A percentile compares a stretch with the other conserved stretches of the same genome.
These are phyloP conservation scores for Passalora sequoiae DNA, from an alignment of 2,329 filamentous ascomycete genomes.

Conservation along the genomic window DNA sequence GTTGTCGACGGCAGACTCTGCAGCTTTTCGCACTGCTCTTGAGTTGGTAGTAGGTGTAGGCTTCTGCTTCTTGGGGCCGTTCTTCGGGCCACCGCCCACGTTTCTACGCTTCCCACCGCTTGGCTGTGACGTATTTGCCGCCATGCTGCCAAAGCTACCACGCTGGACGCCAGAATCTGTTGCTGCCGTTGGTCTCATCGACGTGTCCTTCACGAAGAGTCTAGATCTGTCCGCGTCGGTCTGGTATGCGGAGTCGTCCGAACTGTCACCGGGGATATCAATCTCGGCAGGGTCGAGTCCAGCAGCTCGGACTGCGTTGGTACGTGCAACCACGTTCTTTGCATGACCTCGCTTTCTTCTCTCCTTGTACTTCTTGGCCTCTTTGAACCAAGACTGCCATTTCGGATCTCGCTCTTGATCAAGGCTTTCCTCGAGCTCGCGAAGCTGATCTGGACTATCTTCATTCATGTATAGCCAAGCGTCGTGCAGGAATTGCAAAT, in stretches of 20 bases:
- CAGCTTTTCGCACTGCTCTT: background rate
- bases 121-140: background rate
- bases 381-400: slow-evolving; percentile 10
- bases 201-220: background rate
- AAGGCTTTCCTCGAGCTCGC: slow-evolving; percentile 42
- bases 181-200: background rate
- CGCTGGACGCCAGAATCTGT: background rate
- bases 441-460: slow-evolving; percentile 47
- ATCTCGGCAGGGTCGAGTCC: background rate
- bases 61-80: background rate
- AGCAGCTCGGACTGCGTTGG: background rate
- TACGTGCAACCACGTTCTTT: background rate
- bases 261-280: slow-evolving; percentile 1
- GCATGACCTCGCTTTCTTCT: background rate
- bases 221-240: background rate
- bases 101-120: background rate
- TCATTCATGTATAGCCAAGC: slow-evolving; percentile 12
- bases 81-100: background rate
- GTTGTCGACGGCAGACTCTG: too few relatives aligned
- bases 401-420: slow-evolving; percentile 39
- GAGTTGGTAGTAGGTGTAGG: background rate
- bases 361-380: slow-evolving; percentile 9
- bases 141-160: background rate
- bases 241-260: slow-evolving; percentile 5
- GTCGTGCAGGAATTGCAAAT: slow-evolving; percentile 14